Conservation (phyloP, 2,329 filamentous ascomycete genomes). For the Podosphaera xanthii region DNA sequence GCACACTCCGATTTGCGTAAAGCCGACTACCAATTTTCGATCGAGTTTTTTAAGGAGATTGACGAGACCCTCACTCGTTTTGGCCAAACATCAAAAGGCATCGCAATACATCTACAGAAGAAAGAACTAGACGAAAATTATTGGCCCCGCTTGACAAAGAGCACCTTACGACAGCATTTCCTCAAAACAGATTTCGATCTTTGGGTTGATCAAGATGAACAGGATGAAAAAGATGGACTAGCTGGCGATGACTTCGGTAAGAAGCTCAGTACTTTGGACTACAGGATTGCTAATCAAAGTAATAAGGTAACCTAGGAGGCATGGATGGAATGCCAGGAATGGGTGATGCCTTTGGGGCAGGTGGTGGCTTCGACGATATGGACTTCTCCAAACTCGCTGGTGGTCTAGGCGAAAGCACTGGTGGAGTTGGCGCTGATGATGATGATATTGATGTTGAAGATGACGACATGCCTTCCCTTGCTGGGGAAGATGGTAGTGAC, state of each 20-base stretch:
- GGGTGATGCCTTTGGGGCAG: slow-evolving; percentile 18
- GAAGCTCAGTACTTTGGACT: slow-evolving; percentile 13
- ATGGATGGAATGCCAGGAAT: slow-evolving; percentile 29
- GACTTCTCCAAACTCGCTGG: slow-evolving; percentile 82
- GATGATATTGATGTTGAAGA: slow-evolving; percentile 21
- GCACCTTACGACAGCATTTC: slow-evolving; percentile 74
- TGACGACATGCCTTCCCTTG: slow-evolving; percentile 67
- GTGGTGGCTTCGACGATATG: slow-evolving; percentile 32
- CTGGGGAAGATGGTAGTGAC: slow-evolving; percentile 32
- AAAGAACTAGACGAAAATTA: slow-evolving; percentile 87
- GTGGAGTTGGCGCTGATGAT: slow-evolving; percentile 23
- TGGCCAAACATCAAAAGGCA: slow-evolving; percentile 68
- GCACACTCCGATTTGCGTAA: slow-evolving; percentile 70
- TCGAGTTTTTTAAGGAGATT: slow-evolving; percentile 63
- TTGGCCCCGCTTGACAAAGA: slow-evolving; percentile 91
- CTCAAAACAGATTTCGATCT: slow-evolving; percentile 98
- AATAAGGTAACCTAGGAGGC: slow-evolving; percentile 29
- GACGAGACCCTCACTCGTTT: slow-evolving; percentile 65
- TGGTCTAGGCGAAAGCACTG: slow-evolving; percentile 21
- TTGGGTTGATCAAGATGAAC: slow-evolving; percentile 40
- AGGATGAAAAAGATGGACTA: slow-evolving; percentile 71
- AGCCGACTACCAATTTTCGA: slow-evolving; percentile 61
- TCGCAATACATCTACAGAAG: slow-evolving; percentile 86
- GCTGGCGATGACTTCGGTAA: slow-evolving; percentile 57
- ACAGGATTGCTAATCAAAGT: not conserved